Conservation (phyloP, 208 protist genomes). For the Wallacemonas sp. region DNA sequence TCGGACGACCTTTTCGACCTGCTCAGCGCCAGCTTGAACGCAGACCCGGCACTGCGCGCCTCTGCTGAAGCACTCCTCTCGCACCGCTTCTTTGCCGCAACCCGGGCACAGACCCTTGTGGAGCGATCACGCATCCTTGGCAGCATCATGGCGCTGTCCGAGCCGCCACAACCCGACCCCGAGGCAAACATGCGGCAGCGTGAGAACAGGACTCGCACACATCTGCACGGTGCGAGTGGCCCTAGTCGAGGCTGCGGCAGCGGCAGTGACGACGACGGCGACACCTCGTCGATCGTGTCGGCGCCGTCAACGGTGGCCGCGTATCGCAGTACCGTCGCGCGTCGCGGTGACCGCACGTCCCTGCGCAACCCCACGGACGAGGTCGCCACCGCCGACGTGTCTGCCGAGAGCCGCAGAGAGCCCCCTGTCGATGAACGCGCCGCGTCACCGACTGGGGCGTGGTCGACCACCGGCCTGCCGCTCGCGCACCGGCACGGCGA, state of each 20-base stretch:
- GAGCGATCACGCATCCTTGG: slow-evolving; percentile 19
- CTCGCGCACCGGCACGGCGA: background rate
- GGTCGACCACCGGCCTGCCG: background rate
- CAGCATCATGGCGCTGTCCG: slow-evolving; percentile 16
- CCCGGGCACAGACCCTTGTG: slow-evolving; percentile 1
- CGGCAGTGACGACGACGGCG: background rate
- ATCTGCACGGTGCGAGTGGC: no score
- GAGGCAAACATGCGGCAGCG: background rate
- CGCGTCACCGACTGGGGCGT: background rate
- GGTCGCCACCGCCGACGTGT: background rate
- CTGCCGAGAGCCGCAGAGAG: no score
- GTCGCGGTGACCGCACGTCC: background rate
- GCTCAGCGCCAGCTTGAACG: slow-evolving; percentile 3
- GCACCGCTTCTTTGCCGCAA: slow-evolving; percentile 15
- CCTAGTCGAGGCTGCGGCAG: no score
- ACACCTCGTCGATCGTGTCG: background rate
- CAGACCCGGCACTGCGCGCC: background rate
- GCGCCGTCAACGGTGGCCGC: slow-evolving; percentile 5
- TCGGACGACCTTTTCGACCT: slow-evolving; percentile 14
- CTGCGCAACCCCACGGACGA: background rate
- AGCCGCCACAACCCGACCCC: background rate
- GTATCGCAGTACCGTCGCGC: background rate
- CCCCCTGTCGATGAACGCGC: no score
- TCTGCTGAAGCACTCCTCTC: slow-evolving; percentile 10
- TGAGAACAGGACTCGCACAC: no score